A percentile compares a stretch with the other conserved stretches of the same genome.
Conservation (phyloP, 805 yeast genomes). For the Barnettozyma wickerhamii region DNA sequence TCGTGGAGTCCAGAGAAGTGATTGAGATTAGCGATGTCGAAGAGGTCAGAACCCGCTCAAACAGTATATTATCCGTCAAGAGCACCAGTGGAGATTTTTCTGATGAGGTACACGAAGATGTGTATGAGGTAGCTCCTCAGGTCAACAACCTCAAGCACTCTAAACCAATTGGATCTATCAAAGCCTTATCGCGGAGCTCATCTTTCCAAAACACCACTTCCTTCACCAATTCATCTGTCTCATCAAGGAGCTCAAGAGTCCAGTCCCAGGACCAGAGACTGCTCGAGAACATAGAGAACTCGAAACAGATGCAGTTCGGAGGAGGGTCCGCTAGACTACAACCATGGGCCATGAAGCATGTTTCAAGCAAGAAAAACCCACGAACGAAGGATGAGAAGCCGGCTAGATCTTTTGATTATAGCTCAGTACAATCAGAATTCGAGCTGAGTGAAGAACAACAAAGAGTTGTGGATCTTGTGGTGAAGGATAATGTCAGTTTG, state of each 20-base stretch:
- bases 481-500: conserved; percentile 47
- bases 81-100: conserved; percentile 1
- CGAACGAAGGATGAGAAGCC: conserved; percentile 7
- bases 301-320: not conserved
- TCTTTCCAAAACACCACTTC: not conserved
- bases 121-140: too few species aligned
- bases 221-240: not conserved
- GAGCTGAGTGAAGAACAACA: conserved; percentile 44
- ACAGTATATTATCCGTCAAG: too few species aligned
- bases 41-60: too few species aligned
- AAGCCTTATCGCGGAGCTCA: not conserved
- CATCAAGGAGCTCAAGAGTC: not conserved
- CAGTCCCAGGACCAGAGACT: not conserved
- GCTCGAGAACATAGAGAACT: not conserved
- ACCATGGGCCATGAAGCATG: conserved; percentile 7
- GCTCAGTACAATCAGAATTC: conserved; percentile 6
- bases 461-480: conserved; percentile 46
- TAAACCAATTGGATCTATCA: conserved; percentile 12
- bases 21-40: not conserved
- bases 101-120: conserved; percentile 4
- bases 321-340: not conserved
- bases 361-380: conserved; percentile 10
- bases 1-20: not conserved
- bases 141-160: conserved; percentile 13
- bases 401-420: not conserved